phyloP scores from a whole-genome alignment of 768 basidiomycete species.

The Panus rudis region DNA sequence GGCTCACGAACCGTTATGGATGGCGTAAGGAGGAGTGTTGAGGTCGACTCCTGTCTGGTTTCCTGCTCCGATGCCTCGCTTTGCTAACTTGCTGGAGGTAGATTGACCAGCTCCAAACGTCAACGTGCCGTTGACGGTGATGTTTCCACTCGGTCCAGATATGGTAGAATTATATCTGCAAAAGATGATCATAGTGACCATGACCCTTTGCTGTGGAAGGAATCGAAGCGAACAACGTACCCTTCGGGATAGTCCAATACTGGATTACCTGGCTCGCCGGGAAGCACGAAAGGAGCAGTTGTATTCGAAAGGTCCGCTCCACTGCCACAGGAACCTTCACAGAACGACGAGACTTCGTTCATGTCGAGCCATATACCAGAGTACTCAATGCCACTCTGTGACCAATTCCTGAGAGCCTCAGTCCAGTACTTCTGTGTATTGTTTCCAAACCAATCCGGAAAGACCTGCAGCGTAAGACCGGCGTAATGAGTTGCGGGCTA shows the following conservation, averaged over 20 bases:
- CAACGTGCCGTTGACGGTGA: slow-evolving; percentile 59
- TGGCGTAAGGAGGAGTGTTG: slow-evolving; percentile 57
- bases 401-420: slow-evolving; percentile 53
- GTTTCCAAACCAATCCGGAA: slow-evolving; percentile 55
- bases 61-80: slow-evolving; percentile 45
- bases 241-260: slow-evolving; percentile 65
- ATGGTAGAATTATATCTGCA: slow-evolving; percentile 53
- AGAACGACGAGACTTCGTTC: slow-evolving; percentile 65
- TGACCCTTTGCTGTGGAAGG: too few species aligned
- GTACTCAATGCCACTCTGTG: slow-evolving; percentile 43
- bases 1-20: slow-evolving; percentile 63
- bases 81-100: slow-evolving; percentile 20
- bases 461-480: slow-evolving; percentile 38
- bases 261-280: slow-evolving; percentile 46
- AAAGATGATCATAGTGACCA: not conserved
- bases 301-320: slow-evolving; percentile 50
- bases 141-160: slow-evolving; percentile 67
- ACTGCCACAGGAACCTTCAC: slow-evolving; percentile 55
- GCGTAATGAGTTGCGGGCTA: slow-evolving; percentile 48
- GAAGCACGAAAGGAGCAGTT: slow-evolving; percentile 46
- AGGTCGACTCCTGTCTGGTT: slow-evolving; percentile 40
- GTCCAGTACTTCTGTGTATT: slow-evolving; percentile 55
- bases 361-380: slow-evolving; percentile 66
- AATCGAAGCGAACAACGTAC: slow-evolving; percentile 32
- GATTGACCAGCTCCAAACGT: slow-evolving; percentile 37